Evolutionary conservation across 2,329 filamentous ascomycete genomes (phyloP), one percentile per base, ranked within the genome.

Genomic region (Biscogniauxia sp.): DNA sequence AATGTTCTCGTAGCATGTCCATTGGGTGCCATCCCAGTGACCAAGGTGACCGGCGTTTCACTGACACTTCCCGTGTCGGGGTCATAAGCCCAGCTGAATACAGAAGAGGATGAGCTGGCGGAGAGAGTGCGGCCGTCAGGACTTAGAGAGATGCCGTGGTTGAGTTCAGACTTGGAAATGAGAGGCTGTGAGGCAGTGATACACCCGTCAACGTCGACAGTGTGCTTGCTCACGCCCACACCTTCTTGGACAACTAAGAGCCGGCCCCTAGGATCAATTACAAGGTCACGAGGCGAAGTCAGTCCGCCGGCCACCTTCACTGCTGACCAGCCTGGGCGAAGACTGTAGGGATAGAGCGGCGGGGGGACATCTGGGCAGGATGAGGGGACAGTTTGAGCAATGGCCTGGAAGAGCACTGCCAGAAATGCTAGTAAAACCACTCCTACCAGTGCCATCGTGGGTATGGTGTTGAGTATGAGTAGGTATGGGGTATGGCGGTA

Each of bases 1-100:
- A 89, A 72, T 0, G 86, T 88, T 20, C 86, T 76, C 2, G 85
- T 85, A 2, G 76, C 79, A 60, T 88, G 85, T 41, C 82, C 84
- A 9, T 74, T 72, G 9, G 76, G 68, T 15, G 61, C 75, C 83
- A 88, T 87, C 23, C 81, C 81, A 11, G 75, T 77, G 50, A 89
- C 74, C 2, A 89, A 59, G 1, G 77, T 79, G 20, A 73, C 74
- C 13, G 75, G 75, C 45, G 58, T 50, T 20, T 56, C 62, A 53
- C 53, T 49, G 15, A 79, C 77, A 3, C 79, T 78, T 11, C 77
- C 77, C 4, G 74, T 74, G 0, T 69, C 65, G 4, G 79, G 69
- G 68, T 86, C 77, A 66, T 89, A 89, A 28, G 74, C 65, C 84
- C 84, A 88, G 8, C 80, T 73, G 67, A 78, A 86, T 13, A 84